These are phyloP conservation scores for Solanum ahanhuiri DNA, from an alignment of 257 asterid species.

Conservation along the genomic window DNA sequence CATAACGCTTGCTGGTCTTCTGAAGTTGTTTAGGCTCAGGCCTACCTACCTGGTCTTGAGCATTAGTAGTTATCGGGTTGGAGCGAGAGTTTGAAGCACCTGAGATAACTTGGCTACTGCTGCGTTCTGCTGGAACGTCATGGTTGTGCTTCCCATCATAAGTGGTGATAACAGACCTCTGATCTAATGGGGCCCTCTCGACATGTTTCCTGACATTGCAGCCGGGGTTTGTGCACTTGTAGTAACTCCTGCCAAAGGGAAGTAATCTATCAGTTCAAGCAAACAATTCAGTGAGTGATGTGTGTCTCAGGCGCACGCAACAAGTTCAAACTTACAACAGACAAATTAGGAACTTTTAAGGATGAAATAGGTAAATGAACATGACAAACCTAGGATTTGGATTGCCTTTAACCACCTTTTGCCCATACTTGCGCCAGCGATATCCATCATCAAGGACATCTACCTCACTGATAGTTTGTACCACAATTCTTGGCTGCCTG, in stretches of 20 bases:
- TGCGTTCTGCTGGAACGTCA: constrained; percentile 66
- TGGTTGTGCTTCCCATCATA: constrained; percentile 87
- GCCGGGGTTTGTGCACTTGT: constrained; percentile 74
- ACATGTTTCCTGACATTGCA: constrained; percentile 77
- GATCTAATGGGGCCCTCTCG: constrained; percentile 74
- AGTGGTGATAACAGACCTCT: constrained; percentile 61
- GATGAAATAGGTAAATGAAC: background rate
- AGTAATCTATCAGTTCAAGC: background rate
- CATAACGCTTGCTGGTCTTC: constrained; percentile 19
- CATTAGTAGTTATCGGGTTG: constrained; percentile 19
- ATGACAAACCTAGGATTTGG: constrained; percentile 75
- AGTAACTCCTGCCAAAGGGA: constrained; percentile 58
- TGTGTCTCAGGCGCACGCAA: background rate
- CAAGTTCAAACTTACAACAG: background rate
- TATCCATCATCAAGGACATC: constrained; percentile 87
- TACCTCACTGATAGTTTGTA: constrained; percentile 81
- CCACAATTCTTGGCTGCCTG: constrained; percentile 80
- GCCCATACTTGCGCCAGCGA: constrained; percentile 95
- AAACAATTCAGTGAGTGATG: background rate
- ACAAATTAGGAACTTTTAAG: background rate
- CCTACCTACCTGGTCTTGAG: constrained; percentile 21
- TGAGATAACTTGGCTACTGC: constrained; percentile 41
- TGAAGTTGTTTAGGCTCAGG: constrained; percentile 41
- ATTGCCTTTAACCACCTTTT: constrained; percentile 89
- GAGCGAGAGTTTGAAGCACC: constrained; percentile 1